Evolutionary conservation across 202 grass and related monocot species (phyloP), one percentile per base, ranked within the genome.

Genomic region (Musa balbisiana): DNA sequence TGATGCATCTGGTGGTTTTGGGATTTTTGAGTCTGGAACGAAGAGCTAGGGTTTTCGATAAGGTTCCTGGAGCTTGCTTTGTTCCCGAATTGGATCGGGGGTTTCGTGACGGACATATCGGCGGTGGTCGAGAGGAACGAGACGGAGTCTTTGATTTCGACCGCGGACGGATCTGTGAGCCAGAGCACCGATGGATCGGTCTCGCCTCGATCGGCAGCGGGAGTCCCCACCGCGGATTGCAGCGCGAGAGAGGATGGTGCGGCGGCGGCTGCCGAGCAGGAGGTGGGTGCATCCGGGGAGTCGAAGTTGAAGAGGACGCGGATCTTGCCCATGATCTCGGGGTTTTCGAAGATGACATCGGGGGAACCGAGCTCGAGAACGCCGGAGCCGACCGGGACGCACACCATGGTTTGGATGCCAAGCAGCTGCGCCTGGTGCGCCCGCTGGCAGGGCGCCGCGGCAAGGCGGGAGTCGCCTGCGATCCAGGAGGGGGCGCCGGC

Each of bases 31-130:
- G 78, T 78, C 11, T 92, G 89, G 64, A 86, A 52, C 19, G 86
- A 82, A 1, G 87, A 86, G 64, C 83, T 80, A 53, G 85, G 87
- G 80, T 92, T 94, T 83, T 92, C 87, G 49, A 82, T 85, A 73
- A 94, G 83, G 10, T 89, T 94, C 53, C 85, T 86, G 22, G 87
- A 85, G 80, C 83, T 94, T 24, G 74, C 83, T 49, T 65, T 65
- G 83, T 91, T 93, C 73, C 94, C 91, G 10, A 91, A 87, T 54
- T 85, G 90, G 80, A 99, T 94, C 82, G 89, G 83, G 82, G 88
- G 80, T 73, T 92, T 98, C 52, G 88, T 81, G 55, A 87, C 91
- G 13, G 90, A 92, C 67, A 89, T 89, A 71, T 98, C 87, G 15
- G 87, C 90, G 49, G 49, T 65, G 60, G 19, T 60, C 5, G 87